Conservation (phyloP, 148 eudicot genomes). For the Chenopodium berlandieri region DNA sequence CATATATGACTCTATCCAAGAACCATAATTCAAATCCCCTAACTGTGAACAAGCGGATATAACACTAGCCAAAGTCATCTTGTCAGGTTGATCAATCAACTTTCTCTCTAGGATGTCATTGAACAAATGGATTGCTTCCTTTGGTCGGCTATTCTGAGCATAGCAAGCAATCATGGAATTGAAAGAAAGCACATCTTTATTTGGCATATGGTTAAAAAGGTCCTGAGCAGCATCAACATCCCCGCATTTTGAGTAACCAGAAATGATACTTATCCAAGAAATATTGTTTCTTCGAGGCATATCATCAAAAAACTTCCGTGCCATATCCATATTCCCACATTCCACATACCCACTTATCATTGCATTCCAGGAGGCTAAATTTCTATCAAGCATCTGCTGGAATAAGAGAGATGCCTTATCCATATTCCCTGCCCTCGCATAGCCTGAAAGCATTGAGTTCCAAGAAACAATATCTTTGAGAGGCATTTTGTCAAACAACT, state of each 20-base stretch:
- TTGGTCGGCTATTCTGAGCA: slow-evolving; percentile 63
- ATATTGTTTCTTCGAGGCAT: slow-evolving; percentile 67
- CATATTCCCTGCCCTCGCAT: slow-evolving; percentile 55
- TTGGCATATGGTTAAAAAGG: slow-evolving; percentile 38
- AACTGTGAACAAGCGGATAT: slow-evolving; percentile 82
- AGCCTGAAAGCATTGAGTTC: slow-evolving; percentile 82
- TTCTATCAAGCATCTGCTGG: slow-evolving; percentile 58
- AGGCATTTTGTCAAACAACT: slow-evolving; percentile 60
- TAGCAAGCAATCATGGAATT: slow-evolving; percentile 88
- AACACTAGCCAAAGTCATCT: slow-evolving; percentile 73
- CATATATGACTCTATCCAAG: slow-evolving; percentile 56
- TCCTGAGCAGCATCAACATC: slow-evolving; percentile 54
- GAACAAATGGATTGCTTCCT: slow-evolving; percentile 69
- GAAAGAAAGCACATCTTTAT: slow-evolving; percentile 47
- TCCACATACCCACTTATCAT: slow-evolving; percentile 70
- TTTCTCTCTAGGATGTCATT: slow-evolving; percentile 44
- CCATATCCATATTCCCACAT: slow-evolving; percentile 54
- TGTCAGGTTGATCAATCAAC: slow-evolving; percentile 54
- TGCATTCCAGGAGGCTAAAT: slow-evolving; percentile 75
- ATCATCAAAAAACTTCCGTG: slow-evolving; percentile 51
- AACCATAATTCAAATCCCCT: slow-evolving; percentile 52
- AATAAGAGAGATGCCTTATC: slow-evolving; percentile 58
- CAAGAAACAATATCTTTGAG: slow-evolving; percentile 65
- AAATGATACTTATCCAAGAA: slow-evolving; percentile 66
- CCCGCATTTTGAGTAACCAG: slow-evolving; percentile 71